Evolutionary conservation across 306 rosid genomes (phyloP), one percentile per base, ranked within the genome.

Genomic region (Benincasa hispida): DNA sequence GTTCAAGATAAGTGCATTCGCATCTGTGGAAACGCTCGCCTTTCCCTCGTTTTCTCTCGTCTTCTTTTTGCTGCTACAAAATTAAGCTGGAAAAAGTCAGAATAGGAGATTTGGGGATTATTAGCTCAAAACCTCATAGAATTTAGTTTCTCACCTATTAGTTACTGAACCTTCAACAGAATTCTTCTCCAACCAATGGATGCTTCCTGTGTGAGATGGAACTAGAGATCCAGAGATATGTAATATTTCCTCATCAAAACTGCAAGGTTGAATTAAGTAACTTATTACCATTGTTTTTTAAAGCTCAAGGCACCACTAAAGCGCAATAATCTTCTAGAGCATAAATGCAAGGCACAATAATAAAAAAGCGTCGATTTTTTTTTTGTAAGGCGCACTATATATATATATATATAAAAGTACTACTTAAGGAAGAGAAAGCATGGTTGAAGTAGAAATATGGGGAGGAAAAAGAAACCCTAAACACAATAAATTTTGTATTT

Each of bases 161-260:
- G 76, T 51, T 47, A 54, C 63, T 75, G 87, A 59, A 81, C 25
- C 79, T 54, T 74, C 89, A 78, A 85, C 83, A 60, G 53, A 65
- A 76, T 84, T 81, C 79, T 79, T 87, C 58, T 83, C 90, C 81
- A 95, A 81, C 93, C 97, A 92, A 66, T 62, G 75, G 77, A 90
- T 81, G 89, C 81, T 86, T 75, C 99, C 96, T 5, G 99, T 90
- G 82, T 85, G 79, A 63, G 84, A 80, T 18, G 91, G 91, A 82
- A 72, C 47, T 55, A 94, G 82, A 76, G 96, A 94, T 65, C 92
- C 97, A 79, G 77, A 82, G 28, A 90, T 63, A 51, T 88, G 92
- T 56, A 90, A 86, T 76, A 82, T 85, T 77, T 89, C 96, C 82
- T 87, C 92, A 30, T 90, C 93, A 79, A 92, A 84, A 84, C 99